Percentiles rank a stretch among this genome's conserved stretches.
Conservation (phyloP, 148 eudicot genomes). For the Polygonum maritimum region DNA sequence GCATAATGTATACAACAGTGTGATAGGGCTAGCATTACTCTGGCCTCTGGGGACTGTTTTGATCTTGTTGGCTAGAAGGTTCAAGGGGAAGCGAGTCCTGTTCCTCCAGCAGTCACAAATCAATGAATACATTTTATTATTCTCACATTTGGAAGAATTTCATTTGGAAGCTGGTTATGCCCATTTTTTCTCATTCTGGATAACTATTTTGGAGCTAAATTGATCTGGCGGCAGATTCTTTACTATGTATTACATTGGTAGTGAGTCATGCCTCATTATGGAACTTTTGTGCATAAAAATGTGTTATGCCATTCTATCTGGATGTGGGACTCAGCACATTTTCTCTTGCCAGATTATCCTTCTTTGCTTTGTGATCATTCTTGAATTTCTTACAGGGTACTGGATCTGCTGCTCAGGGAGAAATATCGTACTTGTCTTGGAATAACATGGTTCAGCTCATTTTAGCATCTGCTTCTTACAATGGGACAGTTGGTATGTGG, state of each 20-base stretch:
- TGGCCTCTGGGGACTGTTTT: no score
- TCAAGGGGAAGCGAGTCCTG: no score
- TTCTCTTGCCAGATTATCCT: slow-evolving; percentile 34
- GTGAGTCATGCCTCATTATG: background rate
- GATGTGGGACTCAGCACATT: background rate
- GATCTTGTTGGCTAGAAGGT: no score
- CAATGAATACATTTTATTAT: no score
- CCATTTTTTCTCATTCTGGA: no score
- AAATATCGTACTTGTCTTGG: slow-evolving; percentile 94
- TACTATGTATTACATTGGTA: background rate
- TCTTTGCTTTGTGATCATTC: slow-evolving; percentile 17
- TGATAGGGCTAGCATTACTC: no score
- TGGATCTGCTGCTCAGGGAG: slow-evolving; percentile 82
- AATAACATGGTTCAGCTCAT: slow-evolving; percentile 82
- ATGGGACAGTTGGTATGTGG: slow-evolving; percentile 80
- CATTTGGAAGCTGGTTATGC: no score
- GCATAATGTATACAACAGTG: no score
- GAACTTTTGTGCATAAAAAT: background rate
- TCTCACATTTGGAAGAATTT: no score
- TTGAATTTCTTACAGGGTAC: slow-evolving; percentile 43
- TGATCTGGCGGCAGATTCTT: background rate
- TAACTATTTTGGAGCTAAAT: background rate
- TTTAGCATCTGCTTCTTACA: slow-evolving; percentile 80
- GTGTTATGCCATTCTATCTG: background rate
- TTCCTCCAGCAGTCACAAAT: no score